Conservation (phyloP, 2,329 filamentous ascomycete species). For the Venturia aucupariae region DNA sequence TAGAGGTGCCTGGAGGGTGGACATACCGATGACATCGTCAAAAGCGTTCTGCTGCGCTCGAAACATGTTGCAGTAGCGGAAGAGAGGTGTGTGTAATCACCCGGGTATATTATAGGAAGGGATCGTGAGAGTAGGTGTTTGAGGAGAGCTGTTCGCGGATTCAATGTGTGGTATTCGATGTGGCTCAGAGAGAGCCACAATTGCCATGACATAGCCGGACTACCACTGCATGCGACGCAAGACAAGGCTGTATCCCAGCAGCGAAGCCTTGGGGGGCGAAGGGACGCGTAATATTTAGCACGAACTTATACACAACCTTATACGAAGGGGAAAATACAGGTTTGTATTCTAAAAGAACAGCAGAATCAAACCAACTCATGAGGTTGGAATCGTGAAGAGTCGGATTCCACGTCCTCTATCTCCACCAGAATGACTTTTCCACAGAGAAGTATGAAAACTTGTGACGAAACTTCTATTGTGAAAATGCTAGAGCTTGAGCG, state of each 20-base stretch:
- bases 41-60: constrained; percentile 55
- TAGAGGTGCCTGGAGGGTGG: not conserved
- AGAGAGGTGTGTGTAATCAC: not conserved
- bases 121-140: not conserved
- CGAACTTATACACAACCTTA: not conserved
- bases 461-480: no score
- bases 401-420: no score
- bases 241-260: not conserved
- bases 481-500: no score
- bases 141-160: not conserved
- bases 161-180: not conserved
- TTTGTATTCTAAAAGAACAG: no score
- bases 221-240: not conserved
- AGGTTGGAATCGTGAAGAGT: no score
- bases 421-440: no score
- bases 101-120: not conserved
- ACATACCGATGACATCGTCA: constrained; percentile 59
- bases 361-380: no score
- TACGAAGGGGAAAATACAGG: not conserved
- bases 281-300: not conserved
- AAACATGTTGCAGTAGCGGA: constrained; percentile 30
- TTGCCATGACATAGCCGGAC: not conserved
- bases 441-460: no score
- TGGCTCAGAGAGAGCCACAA: not conserved
- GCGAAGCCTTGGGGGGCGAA: not conserved